Conservation (phyloP, 2,329 filamentous ascomycete genomes). For the Fusarium palustre region DNA sequence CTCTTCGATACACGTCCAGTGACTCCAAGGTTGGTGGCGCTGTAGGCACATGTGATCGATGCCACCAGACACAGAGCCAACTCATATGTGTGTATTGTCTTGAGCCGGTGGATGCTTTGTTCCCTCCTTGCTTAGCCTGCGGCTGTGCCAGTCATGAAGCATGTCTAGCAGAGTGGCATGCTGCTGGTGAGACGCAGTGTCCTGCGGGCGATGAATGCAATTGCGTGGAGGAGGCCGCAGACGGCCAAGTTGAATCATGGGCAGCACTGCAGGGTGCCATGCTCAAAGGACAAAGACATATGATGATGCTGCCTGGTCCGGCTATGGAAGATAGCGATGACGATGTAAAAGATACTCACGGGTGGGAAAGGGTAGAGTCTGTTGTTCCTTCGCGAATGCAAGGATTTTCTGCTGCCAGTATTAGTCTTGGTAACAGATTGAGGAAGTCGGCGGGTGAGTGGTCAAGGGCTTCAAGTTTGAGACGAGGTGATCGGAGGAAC, state of each 20-base stretch:
- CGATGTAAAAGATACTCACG: constrained; percentile 42
- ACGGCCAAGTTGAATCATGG: constrained; percentile 71
- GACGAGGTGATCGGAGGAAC: constrained; percentile 48
- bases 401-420: constrained; percentile 53
- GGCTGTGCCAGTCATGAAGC: constrained; percentile 71
- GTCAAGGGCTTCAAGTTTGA: constrained; percentile 59
- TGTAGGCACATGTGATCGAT: constrained; percentile 63
- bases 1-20: constrained; percentile 61
- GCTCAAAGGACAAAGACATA: constrained; percentile 48
- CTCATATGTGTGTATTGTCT: constrained; percentile 72
- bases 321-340: constrained; percentile 48
- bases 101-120: constrained; percentile 70
- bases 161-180: constrained; percentile 71
- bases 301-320: constrained; percentile 47
- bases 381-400: constrained; percentile 42
- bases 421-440: constrained; percentile 62
- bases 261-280: constrained; percentile 59
- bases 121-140: constrained; percentile 71
- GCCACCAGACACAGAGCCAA: constrained; percentile 66
- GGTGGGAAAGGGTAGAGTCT: constrained; percentile 48
- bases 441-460: constrained; percentile 62
- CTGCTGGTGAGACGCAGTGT: constrained; percentile 66
- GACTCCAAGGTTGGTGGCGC: constrained; percentile 58
- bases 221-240: constrained; percentile 67
- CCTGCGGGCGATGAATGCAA: constrained; percentile 74